Base-by-base conservation (phyloP, 805 yeast species). In the Spathaspora girioi region DNA sequence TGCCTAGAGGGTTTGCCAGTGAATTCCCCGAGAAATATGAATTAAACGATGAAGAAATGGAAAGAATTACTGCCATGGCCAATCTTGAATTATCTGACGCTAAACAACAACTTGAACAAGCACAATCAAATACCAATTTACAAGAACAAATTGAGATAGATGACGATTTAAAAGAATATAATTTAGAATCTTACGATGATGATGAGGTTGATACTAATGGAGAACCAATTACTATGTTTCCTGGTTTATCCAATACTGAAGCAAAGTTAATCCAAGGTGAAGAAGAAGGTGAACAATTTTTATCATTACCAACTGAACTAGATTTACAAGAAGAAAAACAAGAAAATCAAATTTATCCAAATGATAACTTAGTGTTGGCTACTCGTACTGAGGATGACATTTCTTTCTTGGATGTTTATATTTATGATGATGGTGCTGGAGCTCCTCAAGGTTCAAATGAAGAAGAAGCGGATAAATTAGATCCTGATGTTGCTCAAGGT, bases 301-400 rank as follows among this genome's bases (percentile, higher is more conserved):
- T 87, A 58, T 73, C 81, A 42, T 75, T 87, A 54, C 87, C 89
- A 17, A 76, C 76, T 10, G 86, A 79, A 47, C 75, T 74, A 43
- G 97, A 90, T 12, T 63, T 65, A 2, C 79, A 79, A 44, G 96
- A 91, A 67, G 97, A 89, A 56, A 86, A 86, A 60, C 80, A 84
- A 56, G 97, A 93, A 66, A 75, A 84, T 61, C 97, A 89, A 64
- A 83, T 94, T 41, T 84, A 87, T 61, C 93, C 96, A 45, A 85
- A 94, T 1, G 99, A 94, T 68, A 94, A 90, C 65, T 71, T 94
- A 73, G 80, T 94, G 29, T 78, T 94, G 58, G 91, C 97, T 8
- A 86, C 97, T 1, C 85, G 97, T 74, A 94, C 99, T 3, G 98
- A 94, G 65, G 99, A 94, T 68, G 97, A 93, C 47, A 78, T 94